Percentiles rank a stretch among this genome's conserved stretches.
Evolutionary conservation across 2,329 filamentous ascomycete genomes (phyloP).

Genomic region (Fusarium mundagurra): DNA sequence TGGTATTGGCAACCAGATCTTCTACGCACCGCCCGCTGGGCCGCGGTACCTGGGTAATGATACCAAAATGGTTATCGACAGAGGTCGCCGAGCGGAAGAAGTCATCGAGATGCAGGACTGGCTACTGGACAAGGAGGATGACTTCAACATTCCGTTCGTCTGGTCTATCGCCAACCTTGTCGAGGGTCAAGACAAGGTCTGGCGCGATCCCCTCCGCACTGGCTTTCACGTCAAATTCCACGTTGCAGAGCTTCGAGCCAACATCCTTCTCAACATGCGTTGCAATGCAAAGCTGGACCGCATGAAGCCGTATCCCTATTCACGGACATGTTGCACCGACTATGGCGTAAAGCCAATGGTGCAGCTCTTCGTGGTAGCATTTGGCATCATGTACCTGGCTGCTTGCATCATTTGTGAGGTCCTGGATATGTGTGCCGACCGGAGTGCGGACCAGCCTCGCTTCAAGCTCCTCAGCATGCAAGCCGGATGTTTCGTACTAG

Average conservation of each 20-base stretch:
- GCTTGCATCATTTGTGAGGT: conserved; percentile 27
- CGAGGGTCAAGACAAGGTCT: conserved; percentile 22
- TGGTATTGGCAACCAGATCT: conserved; percentile 42
- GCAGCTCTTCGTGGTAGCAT: conserved; percentile 18
- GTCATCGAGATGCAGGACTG: conserved; percentile 34
- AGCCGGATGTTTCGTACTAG: conserved; percentile 31
- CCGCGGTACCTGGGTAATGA: conserved; percentile 33
- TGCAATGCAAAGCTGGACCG: conserved; percentile 56
- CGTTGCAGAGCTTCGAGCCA: conserved; percentile 45
- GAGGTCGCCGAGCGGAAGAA: conserved; percentile 23
- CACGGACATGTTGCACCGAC: conserved; percentile 63
- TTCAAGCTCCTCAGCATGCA: conserved; percentile 33
- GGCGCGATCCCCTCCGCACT: conserved; percentile 29
- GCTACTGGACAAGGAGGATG: background rate
- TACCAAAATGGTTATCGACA: background rate
- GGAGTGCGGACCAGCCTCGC: background rate
- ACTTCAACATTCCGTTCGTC: conserved; percentile 21
- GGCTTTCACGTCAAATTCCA: conserved; percentile 45
- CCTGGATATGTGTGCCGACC: background rate
- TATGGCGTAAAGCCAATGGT: conserved; percentile 47
- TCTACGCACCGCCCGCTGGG: conserved; percentile 38
- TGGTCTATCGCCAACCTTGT: conserved; percentile 13
- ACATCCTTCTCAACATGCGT: conserved; percentile 60
- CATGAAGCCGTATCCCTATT: conserved; percentile 51
- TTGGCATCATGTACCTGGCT: conserved; percentile 20